A percentile compares a stretch with the other conserved stretches of the same genome.
Conservation (phyloP, 1,284 basidiomycete genomes). For the Ganoderma leucocontextum region DNA sequence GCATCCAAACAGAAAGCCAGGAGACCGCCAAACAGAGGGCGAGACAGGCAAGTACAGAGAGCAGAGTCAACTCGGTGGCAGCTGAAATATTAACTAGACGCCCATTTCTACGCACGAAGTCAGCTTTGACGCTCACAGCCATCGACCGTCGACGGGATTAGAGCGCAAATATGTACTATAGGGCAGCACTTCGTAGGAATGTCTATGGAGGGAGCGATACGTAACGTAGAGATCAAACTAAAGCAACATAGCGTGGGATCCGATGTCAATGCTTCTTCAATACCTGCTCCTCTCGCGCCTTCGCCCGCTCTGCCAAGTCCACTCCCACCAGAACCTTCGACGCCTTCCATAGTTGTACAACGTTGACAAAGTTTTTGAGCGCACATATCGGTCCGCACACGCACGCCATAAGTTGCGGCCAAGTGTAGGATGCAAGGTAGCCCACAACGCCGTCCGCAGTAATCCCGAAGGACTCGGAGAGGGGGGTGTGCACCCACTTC, state of each 20-base stretch:
- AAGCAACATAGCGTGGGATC: slow-evolving; percentile 9
- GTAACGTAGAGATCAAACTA: slow-evolving; percentile 25
- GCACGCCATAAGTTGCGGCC: slow-evolving; percentile 80
- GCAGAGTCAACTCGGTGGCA: slow-evolving; percentile 10
- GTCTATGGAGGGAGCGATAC: slow-evolving; percentile 27
- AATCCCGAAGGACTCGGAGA: slow-evolving; percentile 50
- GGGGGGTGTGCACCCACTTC: slow-evolving; percentile 81
- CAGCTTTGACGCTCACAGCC: neutral
- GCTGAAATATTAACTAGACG: slow-evolving; percentile 23
- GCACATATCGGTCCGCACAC: slow-evolving; percentile 78
- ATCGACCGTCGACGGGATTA: slow-evolving; percentile 16
- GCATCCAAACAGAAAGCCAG: slow-evolving; percentile 54
- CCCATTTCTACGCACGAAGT: slow-evolving; percentile 5
- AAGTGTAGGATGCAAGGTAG: slow-evolving; percentile 63
- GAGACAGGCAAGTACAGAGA: slow-evolving; percentile 14
- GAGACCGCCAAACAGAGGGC: slow-evolving; percentile 21
- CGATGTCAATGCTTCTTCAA: slow-evolving; percentile 34
- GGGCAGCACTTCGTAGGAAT: slow-evolving; percentile 23
- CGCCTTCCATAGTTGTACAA: slow-evolving; percentile 99
- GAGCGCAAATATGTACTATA: slow-evolving; percentile 24
- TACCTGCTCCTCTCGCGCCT: slow-evolving; percentile 61
- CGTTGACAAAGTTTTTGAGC: slow-evolving; percentile 93
- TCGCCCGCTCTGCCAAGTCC: slow-evolving; percentile 84
- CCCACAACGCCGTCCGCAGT: slow-evolving; percentile 28
- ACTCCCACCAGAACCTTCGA: slow-evolving; percentile 94